A percentile compares a stretch with the other conserved stretches of the same genome.
phyloP scores from a whole-genome alignment of 2,329 filamentous ascomycete genomes.

The Nigrospora oryzae region DNA sequence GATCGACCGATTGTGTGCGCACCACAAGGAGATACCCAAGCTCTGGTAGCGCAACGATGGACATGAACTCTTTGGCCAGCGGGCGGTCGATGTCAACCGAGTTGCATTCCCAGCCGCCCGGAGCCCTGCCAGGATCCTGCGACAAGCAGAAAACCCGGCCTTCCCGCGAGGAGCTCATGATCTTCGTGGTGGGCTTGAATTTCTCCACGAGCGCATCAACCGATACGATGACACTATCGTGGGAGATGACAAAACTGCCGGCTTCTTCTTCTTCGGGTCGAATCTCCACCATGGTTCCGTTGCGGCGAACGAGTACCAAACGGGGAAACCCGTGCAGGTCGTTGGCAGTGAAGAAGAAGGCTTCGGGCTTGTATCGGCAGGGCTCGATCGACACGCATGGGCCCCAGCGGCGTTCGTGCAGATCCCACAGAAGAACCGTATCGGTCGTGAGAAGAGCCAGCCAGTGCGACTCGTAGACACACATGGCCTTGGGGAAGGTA shows the following conservation, averaged over 20 bases:
- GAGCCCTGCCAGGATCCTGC: constrained; percentile 13
- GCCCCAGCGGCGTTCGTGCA: constrained; percentile 47
- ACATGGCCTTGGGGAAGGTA: constrained; percentile 52
- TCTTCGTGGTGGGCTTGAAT: constrained; percentile 18
- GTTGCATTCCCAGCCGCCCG: constrained; percentile 39
- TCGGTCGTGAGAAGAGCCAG: constrained; percentile 56
- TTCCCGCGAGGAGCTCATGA: constrained; percentile 22
- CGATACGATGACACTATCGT: constrained; percentile 40
- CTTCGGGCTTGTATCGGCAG: constrained; percentile 48
- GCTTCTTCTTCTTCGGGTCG: constrained; percentile 34
- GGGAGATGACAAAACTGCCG: constrained; percentile 38
- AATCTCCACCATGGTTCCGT: constrained; percentile 55
- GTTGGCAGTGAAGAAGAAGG: constrained; percentile 53
- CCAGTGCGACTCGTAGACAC: constrained; percentile 55
- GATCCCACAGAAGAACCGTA: constrained; percentile 55
- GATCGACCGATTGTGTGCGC: constrained; percentile 44
- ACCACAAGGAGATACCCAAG: constrained; percentile 54
- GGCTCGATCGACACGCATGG: constrained; percentile 45
- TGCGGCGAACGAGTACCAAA: constrained; percentile 54
- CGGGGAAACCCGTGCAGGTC: constrained; percentile 28
- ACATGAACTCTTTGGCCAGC: constrained; percentile 37
- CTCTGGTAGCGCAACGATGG: constrained; percentile 49
- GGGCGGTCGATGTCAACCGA: constrained; percentile 30
- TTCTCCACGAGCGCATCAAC: constrained; percentile 37
- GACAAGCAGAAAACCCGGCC: constrained; percentile 18